A percentile compares a stretch with the other conserved stretches of the same genome.
Conservation (phyloP, 2,329 filamentous ascomycete genomes). For the Leptographium lundbergii region DNA sequence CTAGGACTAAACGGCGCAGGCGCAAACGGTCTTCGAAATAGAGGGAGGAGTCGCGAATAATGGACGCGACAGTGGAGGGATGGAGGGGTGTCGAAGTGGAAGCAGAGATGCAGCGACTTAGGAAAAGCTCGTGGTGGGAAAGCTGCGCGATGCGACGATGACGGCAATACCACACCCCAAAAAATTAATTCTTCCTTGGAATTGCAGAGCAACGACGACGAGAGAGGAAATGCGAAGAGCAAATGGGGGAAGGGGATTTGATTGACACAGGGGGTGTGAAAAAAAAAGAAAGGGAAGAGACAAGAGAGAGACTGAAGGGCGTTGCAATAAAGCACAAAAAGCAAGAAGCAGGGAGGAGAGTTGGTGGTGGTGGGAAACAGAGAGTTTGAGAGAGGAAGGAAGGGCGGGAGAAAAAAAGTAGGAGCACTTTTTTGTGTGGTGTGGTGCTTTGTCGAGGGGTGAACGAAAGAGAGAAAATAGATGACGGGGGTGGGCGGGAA, state of each 20-base stretch:
- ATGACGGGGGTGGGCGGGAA: conserved; percentile 1
- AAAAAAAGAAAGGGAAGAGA: conserved; percentile 3
- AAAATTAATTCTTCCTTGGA: conserved; percentile 5
- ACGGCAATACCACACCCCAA: conserved; percentile 1
- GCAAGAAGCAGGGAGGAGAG: neutral
- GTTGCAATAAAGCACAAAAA: conserved; percentile 3
- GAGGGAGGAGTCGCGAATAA: neutral
- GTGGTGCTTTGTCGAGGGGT: conserved; percentile 1
- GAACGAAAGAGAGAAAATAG: neutral
- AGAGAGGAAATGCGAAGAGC: conserved; percentile 3
- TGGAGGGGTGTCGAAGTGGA: neutral
- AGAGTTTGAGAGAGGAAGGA: neutral
- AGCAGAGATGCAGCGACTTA: neutral
- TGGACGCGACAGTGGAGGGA: neutral
- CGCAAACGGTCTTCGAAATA: neutral
- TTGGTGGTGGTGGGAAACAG: neutral
- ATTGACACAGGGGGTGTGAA: neutral
- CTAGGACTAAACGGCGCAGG: neutral
- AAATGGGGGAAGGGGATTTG: neutral
- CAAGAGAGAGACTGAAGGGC: conserved; percentile 4
- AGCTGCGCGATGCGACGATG: conserved; percentile 5
- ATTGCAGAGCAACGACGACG: conserved; percentile 5
- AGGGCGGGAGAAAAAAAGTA: conserved; percentile 1
- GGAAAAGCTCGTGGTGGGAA: neutral
- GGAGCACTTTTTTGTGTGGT: conserved; percentile 1